Percentiles rank a stretch among this genome's conserved stretches.
These are phyloP conservation scores for Rhodomyrtus psidioides DNA, from an alignment of 441 rosid species.

Conservation along the genomic window DNA sequence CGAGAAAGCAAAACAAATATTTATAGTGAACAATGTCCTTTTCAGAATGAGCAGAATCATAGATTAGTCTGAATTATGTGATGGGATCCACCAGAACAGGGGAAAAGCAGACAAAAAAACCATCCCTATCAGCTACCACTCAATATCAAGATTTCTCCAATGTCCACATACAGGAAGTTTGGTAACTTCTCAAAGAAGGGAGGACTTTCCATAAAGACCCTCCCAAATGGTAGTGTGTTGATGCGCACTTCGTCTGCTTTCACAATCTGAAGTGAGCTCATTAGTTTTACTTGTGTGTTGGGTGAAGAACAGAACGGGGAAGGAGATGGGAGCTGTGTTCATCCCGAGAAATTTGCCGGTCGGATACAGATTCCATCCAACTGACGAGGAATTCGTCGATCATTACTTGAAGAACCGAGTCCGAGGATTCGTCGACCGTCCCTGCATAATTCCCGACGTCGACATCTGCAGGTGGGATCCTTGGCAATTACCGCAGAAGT, in stretches of 20 bases:
- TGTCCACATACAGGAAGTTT: background rate
- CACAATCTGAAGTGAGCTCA: background rate
- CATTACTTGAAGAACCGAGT: background rate
- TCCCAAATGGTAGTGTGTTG: background rate
- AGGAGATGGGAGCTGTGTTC: background rate
- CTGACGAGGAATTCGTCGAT: background rate
- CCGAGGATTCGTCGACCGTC: background rate
- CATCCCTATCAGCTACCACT: background rate
- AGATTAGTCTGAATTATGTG: background rate
- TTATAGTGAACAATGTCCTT: background rate
- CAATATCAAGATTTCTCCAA: background rate
- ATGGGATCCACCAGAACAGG: background rate
- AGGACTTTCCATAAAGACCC: background rate
- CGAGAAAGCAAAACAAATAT: background rate
- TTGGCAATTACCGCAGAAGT: background rate
- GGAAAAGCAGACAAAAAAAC: background rate
- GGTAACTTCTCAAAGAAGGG: background rate
- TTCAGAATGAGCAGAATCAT: background rate
- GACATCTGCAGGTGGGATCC: slow-evolving; percentile 1
- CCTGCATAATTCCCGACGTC: background rate
- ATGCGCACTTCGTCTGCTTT: background rate
- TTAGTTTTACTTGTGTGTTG: background rate
- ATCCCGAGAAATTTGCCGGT: background rate
- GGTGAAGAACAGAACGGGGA: background rate
- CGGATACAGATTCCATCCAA: background rate